Base-by-base conservation (phyloP, 2,329 filamentous ascomycete species). In the Monosporascus sp. region DNA sequence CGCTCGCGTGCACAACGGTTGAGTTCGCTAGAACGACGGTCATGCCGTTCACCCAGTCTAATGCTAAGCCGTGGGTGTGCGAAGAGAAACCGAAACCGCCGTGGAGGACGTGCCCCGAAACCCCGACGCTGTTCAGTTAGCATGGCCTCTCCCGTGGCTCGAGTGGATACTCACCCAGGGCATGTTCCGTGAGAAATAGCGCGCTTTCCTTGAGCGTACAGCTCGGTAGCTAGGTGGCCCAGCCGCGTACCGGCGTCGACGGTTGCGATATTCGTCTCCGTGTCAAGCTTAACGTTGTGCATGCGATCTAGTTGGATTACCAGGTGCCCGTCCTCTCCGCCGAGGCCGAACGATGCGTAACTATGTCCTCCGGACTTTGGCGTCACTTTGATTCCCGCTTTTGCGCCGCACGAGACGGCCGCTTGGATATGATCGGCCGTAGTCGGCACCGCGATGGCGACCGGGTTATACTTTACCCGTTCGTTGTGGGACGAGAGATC, bases 341-440 rank as follows among this genome's bases (percentile, higher is more conserved):
- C 74, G 7, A 73, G 68, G 49, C 72, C 73, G 55, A 70, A 72
- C 11, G 71, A 73, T 20, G 72, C 74, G 59, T 78, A 79, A 5
- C 73, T 76, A 58, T 79, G 76, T n/a, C 76, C 76, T 37, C 76
- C 76, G 37, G 70, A 68, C 56, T 73, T 74, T 18, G 75, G 71
- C 27, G 73, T 73, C 2, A 78, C 74, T 60, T 75, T 75, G 50
- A 75, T 64, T 8, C 65, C 64, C 22, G 66, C 60, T 53, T 70
- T 57, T n/a, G 61, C 60, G 38, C 74, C 75, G 58, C 75, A 78
- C 22, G 68, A 59, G 14, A 79, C 70, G 8, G 75, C 72, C 52
- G 69, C 68, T 48, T 72, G 68, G 35, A 78, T 70, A 51, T 77
- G 70, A 45, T 72, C 68, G 44, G 64, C 63, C 14, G 70, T 75